These are phyloP conservation scores for Gillenia trifoliata DNA, from an alignment of 306 rosid genomes.

Conservation along the genomic window DNA sequence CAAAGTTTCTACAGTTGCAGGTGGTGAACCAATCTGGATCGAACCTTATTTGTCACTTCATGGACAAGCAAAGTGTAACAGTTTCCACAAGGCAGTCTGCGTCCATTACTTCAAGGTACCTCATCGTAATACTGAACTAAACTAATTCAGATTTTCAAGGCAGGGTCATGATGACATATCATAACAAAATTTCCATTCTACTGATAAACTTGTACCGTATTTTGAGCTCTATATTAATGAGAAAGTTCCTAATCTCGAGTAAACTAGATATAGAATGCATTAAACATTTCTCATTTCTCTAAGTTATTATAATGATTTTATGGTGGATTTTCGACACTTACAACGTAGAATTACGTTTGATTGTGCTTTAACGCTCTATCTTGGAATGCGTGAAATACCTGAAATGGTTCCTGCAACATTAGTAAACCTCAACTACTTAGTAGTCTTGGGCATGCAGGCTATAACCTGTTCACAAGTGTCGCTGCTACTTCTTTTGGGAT, in stretches of 20 bases:
- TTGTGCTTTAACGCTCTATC: too few species aligned
- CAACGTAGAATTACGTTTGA: too few species aligned
- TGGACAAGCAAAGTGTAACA: constrained; percentile 50
- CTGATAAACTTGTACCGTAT: not conserved
- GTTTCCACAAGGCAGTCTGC: constrained; percentile 67
- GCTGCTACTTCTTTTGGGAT: too few species aligned
- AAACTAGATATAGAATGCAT: too few species aligned
- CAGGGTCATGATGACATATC: not conserved
- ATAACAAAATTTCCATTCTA: not conserved
- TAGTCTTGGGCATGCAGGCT: too few species aligned
- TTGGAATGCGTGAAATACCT: too few species aligned
- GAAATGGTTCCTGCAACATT: too few species aligned
- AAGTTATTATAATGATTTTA: too few species aligned
- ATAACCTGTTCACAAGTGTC: too few species aligned
- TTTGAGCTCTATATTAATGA: not conserved
- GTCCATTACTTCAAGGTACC: constrained; percentile 63
- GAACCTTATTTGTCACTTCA: constrained; percentile 58
- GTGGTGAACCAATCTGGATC: constrained; percentile 73
- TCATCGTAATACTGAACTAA: constrained; percentile 12
- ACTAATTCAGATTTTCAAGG: constrained; percentile 5
- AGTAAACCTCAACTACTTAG: too few species aligned
- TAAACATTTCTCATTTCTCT: not conserved
- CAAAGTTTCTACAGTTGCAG: constrained; percentile 38
- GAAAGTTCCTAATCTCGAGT: too few species aligned
- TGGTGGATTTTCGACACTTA: too few species aligned